A percentile compares a stretch with the other conserved stretches of the same genome.
Conservation (phyloP, 1,139 yeast genomes). For the Pneumocystis jirovecii region DNA sequence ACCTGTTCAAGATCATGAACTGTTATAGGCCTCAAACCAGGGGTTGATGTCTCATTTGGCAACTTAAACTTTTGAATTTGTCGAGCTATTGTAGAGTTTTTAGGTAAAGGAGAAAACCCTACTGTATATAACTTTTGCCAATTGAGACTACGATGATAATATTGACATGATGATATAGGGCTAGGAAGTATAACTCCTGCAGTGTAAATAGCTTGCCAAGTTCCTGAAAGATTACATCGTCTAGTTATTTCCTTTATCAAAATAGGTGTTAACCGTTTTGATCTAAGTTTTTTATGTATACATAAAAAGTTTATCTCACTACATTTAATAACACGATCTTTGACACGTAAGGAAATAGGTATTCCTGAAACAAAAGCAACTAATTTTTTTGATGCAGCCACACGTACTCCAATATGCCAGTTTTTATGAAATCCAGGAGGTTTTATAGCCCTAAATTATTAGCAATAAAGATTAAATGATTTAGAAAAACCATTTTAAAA, state of each 20-base stretch:
- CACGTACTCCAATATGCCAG: slow-evolving; percentile 92
- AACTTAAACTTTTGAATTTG: slow-evolving; percentile 72
- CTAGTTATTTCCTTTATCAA: slow-evolving; percentile 88
- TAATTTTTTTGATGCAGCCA: slow-evolving; percentile 53
- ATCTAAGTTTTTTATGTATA: slow-evolving; percentile 81
- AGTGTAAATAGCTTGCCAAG: slow-evolving; percentile 95
- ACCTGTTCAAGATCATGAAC: slow-evolving; percentile 52
- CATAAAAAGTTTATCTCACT: slow-evolving; percentile 91
- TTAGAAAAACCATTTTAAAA: slow-evolving; percentile 51
- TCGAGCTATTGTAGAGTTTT: slow-evolving; percentile 56
- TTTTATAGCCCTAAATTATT: slow-evolving; percentile 39
- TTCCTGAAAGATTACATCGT: slow-evolving; percentile 64
- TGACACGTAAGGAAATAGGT: slow-evolving; percentile 56
- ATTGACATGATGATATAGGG: slow-evolving; percentile 81
- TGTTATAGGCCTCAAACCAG: slow-evolving; percentile 53
- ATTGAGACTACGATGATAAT: slow-evolving; percentile 84
- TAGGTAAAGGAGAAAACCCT: slow-evolving; percentile 67
- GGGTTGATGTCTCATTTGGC: slow-evolving; percentile 40
- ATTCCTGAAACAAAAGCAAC: slow-evolving; percentile 89
- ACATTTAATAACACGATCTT: slow-evolving; percentile 41
- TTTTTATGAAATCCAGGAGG: slow-evolving; percentile 87
- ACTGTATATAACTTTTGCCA: slow-evolving; percentile 84
- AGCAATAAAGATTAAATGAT: background rate
- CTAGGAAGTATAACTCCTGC: slow-evolving; percentile 86
- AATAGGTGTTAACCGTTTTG: slow-evolving; percentile 90